Conservation (phyloP, 2,329 filamentous ascomycete species). For the Madurella fahalii region DNA sequence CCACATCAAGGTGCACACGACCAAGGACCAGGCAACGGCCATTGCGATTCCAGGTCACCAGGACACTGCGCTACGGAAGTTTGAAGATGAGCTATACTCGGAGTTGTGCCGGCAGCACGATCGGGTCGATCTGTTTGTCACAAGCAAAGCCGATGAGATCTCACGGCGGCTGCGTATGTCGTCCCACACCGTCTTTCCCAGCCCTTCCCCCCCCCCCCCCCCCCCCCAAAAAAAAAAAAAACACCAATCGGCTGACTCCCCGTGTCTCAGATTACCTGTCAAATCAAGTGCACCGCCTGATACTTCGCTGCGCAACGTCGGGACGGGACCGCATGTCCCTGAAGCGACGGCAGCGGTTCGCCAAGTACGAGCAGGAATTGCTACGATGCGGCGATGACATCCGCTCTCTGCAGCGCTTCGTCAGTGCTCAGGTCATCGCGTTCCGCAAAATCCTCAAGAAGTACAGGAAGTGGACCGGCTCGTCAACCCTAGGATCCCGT, state of each 20-base stretch:
- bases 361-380: slow-evolving; percentile 50
- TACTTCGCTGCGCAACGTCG: slow-evolving; percentile 40
- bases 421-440: slow-evolving; percentile 67
- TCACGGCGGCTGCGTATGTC: slow-evolving; percentile 61
- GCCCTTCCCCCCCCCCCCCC: not conserved
- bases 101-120: slow-evolving; percentile 73
- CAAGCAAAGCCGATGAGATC: slow-evolving; percentile 76
- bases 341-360: slow-evolving; percentile 49
- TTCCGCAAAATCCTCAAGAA: slow-evolving; percentile 85
- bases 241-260: slow-evolving; percentile 22
- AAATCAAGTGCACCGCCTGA: slow-evolving; percentile 44
- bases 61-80: slow-evolving; percentile 54
- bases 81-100: slow-evolving; percentile 67
- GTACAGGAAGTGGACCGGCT: slow-evolving; percentile 83
- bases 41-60: slow-evolving; percentile 71
- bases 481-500: slow-evolving; percentile 57
- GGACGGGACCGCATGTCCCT: slow-evolving; percentile 33
- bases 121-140: slow-evolving; percentile 72
- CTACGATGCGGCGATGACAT: slow-evolving; percentile 66
- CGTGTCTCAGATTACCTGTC: slow-evolving; percentile 44
- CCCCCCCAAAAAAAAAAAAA: no score
- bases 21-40: slow-evolving; percentile 62
- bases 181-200: not conserved
- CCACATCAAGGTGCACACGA: slow-evolving; percentile 77
- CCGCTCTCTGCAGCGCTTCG: slow-evolving; percentile 65